phyloP scores from a whole-genome alignment of 2,329 filamentous ascomycete species.

The Colletotrichum karsti region DNA sequence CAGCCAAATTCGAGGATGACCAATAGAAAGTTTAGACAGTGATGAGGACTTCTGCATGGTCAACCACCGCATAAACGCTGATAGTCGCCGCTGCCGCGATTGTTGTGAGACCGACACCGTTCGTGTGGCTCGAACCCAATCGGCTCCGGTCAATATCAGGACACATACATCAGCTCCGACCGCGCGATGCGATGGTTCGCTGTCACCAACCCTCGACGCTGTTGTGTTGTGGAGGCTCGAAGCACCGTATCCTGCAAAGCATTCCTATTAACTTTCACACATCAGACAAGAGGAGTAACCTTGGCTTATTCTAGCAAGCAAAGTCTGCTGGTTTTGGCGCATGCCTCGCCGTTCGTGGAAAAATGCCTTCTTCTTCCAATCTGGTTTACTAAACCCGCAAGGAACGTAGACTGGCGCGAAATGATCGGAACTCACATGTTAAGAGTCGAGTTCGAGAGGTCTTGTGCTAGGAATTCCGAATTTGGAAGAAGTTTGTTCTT shows the following conservation, averaged over 20 bases:
- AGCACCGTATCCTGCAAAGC: constrained; percentile 5
- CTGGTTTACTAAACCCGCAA: no score
- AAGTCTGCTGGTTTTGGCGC: constrained; percentile 5
- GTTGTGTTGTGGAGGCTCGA: constrained; percentile 3
- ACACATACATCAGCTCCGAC: constrained; percentile 38
- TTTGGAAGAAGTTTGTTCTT: no score
- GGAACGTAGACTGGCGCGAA: no score
- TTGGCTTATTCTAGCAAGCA: constrained; percentile 14
- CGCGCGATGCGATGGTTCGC: no score
- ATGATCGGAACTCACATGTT: no score
- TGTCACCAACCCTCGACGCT: constrained; percentile 57
- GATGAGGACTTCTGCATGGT: no score
- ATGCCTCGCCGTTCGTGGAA: not conserved
- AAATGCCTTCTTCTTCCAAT: no score
- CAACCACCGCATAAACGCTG: constrained; percentile 46
- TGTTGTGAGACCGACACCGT: constrained; percentile 48
- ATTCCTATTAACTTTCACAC: not conserved
- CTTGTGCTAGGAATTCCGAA: no score
- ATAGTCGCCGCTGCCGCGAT: constrained; percentile 45
- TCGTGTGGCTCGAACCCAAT: constrained; percentile 44
- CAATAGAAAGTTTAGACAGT: no score
- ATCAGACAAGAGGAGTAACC: not conserved
- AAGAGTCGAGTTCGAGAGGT: no score
- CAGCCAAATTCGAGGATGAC: no score
- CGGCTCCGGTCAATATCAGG: constrained; percentile 43